Evolutionary conservation across 2,329 filamentous ascomycete species (phyloP).

Genomic region (Alternaria postmessia): DNA sequence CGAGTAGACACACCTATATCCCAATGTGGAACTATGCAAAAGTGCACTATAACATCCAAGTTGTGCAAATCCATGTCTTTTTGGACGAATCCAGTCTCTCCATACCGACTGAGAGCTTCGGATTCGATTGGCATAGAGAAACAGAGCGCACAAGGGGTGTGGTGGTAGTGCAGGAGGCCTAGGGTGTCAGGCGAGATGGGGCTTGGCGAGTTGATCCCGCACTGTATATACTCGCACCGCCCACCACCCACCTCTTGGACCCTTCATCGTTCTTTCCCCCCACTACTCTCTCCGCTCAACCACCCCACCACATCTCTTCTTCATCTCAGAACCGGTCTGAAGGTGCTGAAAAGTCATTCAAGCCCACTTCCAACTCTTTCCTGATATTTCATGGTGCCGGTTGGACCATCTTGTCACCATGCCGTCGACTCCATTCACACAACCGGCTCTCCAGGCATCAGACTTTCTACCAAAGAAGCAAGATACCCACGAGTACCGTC

Average conservation of each 20-base stretch:
- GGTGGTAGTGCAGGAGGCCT: constrained; percentile 13
- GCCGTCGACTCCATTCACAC: constrained; percentile 27
- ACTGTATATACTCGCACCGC: constrained; percentile 35
- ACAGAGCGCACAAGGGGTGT: constrained; percentile 11
- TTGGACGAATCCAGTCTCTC: background rate
- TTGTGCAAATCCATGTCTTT: background rate
- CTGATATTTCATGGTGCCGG: constrained; percentile 5
- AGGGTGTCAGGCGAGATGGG: constrained; percentile 17
- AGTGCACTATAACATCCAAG: background rate
- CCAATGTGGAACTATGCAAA: constrained; percentile 18
- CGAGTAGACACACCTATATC: background rate
- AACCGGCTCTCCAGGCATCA: constrained; percentile 7
- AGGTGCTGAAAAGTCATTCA: background rate
- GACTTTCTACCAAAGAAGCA: background rate
- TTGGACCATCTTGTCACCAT: constrained; percentile 25
- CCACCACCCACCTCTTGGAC: constrained; percentile 23
- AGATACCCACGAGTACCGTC: constrained; percentile 24
- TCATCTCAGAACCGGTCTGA: constrained; percentile 7
- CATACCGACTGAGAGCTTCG: background rate
- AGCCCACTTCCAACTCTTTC: constrained; percentile 10
- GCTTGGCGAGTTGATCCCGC: constrained; percentile 31
- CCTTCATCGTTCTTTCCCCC: constrained; percentile 12
- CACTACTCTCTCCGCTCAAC: constrained; percentile 13
- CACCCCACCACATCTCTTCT: constrained; percentile 9
- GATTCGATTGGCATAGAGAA: background rate